These are phyloP conservation scores for Sarcocystis neurona DNA, from an alignment of 169 alveolate species.

Conservation along the genomic window DNA sequence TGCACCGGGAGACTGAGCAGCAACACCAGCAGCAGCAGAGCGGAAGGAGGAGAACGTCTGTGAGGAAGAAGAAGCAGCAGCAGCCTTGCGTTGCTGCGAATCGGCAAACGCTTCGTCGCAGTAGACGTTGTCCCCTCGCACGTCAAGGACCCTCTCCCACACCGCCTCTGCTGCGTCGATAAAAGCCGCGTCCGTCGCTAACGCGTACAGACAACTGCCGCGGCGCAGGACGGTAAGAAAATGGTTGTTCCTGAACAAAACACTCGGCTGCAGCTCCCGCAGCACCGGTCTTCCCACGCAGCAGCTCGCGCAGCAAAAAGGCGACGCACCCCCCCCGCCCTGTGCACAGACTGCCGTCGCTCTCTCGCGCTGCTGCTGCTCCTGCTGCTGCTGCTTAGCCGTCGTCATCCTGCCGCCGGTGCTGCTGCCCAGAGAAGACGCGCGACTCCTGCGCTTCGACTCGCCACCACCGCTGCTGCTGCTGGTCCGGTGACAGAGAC, in stretches of 20 bases:
- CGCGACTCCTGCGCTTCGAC: neutral
- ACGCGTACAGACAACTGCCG: neutral
- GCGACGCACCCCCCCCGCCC: no score
- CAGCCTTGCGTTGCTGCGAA: no score
- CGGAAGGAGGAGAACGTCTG: no score
- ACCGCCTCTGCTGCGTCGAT: neutral
- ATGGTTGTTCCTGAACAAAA: slow-evolving; percentile 34
- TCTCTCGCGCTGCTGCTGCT: no score
- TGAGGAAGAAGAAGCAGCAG: no score
- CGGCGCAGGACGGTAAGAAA: slow-evolving; percentile 18
- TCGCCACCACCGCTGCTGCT: no score
- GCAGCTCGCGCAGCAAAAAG: neutral
- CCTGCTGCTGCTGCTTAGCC: neutral
- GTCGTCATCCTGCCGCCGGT: neutral
- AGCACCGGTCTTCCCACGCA: neutral
- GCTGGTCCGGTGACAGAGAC: neutral
- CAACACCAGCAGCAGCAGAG: no score
- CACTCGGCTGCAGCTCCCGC: neutral
- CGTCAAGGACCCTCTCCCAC: slow-evolving; percentile 2
- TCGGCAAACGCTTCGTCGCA: slow-evolving; percentile 4
- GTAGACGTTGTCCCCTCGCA: slow-evolving; percentile 19
- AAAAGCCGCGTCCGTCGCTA: neutral
- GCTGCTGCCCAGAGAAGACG: neutral
- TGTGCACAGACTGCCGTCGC: no score
- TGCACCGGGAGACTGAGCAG: no score